These are phyloP conservation scores for Penicillium sp. DNA, from an alignment of 2,329 filamentous ascomycete species.

Conservation along the genomic window DNA sequence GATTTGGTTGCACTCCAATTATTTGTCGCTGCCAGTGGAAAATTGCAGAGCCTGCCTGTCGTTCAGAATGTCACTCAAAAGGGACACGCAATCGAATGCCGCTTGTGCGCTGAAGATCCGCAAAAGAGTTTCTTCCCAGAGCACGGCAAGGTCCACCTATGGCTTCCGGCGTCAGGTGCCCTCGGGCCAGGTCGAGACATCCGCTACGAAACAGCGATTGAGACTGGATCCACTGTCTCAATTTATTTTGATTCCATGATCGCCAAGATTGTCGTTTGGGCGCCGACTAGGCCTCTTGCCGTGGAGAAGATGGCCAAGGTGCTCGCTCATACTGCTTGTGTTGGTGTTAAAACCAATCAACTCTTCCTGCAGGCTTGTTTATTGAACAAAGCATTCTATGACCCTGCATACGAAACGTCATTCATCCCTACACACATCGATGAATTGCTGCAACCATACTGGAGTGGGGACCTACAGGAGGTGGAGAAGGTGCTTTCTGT, in stretches of 20 bases:
- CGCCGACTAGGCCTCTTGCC: conserved; percentile 35
- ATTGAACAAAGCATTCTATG: conserved; percentile 38
- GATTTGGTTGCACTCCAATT: conserved; percentile 40
- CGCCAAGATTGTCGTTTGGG: conserved; percentile 47
- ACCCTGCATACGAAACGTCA: conserved; percentile 41
- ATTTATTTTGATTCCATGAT: conserved; percentile 50
- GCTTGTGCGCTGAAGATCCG: conserved; percentile 46
- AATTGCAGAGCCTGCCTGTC: conserved; percentile 21
- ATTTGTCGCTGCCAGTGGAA: conserved; percentile 33
- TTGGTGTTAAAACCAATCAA: conserved; percentile 58
- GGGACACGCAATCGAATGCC: conserved; percentile 45
- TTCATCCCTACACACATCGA: conserved; percentile 27
- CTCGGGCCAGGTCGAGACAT: conserved; percentile 24
- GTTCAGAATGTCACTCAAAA: conserved; percentile 21
- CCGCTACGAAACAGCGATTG: conserved; percentile 44
- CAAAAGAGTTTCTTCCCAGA: conserved; percentile 37
- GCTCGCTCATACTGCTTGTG: conserved; percentile 53
- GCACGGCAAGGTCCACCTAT: conserved; percentile 35
- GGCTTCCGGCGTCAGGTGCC: conserved; percentile 25
- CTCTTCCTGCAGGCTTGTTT: conserved; percentile 29
- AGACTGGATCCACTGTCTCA: conserved; percentile 37
- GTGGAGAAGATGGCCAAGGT: conserved; percentile 35
- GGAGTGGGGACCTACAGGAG: neutral
- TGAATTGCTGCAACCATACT: conserved; percentile 20
- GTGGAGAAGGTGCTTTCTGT: conserved; percentile 10